phyloP scores from a whole-genome alignment of 2,329 filamentous ascomycete genomes.

The Cordyceps fumosorosea region DNA sequence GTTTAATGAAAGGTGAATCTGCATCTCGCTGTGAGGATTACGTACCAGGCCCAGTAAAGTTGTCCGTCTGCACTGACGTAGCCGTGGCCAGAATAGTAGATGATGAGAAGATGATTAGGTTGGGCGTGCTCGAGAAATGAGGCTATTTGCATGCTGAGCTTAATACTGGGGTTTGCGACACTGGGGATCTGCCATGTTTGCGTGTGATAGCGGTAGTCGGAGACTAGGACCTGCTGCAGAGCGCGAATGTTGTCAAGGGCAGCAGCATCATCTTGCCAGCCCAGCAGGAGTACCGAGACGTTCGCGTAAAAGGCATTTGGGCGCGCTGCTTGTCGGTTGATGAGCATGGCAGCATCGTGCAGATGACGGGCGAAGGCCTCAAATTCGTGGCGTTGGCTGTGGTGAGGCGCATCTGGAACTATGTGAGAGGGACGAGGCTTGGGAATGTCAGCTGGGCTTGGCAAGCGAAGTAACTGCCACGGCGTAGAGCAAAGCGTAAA shows the following conservation, averaged over 20 bases:
- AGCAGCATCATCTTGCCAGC: conserved; percentile 55
- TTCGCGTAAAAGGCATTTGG: conserved; percentile 39
- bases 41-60: conserved; percentile 60
- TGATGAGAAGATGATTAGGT: conserved; percentile 54
- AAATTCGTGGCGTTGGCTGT: conserved; percentile 52
- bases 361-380: conserved; percentile 61
- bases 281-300: conserved; percentile 53
- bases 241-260: conserved; percentile 47
- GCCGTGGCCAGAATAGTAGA: conserved; percentile 59
- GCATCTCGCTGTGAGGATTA: not conserved
- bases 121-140: conserved; percentile 52
- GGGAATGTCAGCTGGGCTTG: not conserved
- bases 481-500: not conserved
- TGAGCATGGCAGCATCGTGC: conserved; percentile 62
- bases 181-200: conserved; percentile 56
- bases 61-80: conserved; percentile 53
- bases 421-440: not conserved
- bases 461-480: not conserved
- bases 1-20: conserved; percentile 13
- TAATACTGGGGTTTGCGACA: conserved; percentile 51
- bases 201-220: conserved; percentile 54
- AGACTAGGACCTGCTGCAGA: conserved; percentile 51
- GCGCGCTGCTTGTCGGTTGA: conserved; percentile 56
- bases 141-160: conserved; percentile 54
- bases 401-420: conserved; percentile 13